Evolutionary conservation across 208 protist genomes (phyloP).

Genomic region (Acanthamoeba divionensis): DNA sequence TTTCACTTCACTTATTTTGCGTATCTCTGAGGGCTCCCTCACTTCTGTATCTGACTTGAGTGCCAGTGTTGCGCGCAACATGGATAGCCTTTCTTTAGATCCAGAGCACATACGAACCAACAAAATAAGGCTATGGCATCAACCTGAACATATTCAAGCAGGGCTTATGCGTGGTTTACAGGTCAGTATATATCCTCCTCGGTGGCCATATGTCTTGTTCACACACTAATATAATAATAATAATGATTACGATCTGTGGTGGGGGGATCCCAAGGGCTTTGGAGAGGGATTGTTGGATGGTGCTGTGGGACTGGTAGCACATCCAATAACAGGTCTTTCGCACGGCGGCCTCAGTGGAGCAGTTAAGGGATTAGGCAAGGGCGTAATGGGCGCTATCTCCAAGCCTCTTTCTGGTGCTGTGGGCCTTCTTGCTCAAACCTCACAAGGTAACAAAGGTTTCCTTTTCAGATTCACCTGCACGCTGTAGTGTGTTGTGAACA

Average conservation of each 20-base stretch:
- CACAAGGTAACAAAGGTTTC: no score
- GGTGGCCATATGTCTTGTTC: no score
- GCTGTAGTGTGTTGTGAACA: not conserved
- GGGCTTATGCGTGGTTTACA: conserved; percentile 12
- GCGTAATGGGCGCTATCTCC: conserved; percentile 35
- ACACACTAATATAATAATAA: no score
- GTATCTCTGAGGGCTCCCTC: not conserved
- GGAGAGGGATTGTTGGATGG: conserved; percentile 29
- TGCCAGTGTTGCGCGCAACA: not conserved
- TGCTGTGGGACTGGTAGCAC: conserved; percentile 10
- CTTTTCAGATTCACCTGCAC: not conserved
- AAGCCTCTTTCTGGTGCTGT: conserved; percentile 30
- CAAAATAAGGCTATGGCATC: not conserved
- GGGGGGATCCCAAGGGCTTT: no score
- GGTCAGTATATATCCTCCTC: no score
- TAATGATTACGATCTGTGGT: no score
- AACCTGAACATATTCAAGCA: not conserved
- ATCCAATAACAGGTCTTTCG: conserved; percentile 6
- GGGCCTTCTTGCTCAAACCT: conserved; percentile 12
- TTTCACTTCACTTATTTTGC: not conserved
- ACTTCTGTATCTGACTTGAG: conserved; percentile 12
- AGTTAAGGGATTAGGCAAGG: not conserved
- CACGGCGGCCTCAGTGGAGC: not conserved
- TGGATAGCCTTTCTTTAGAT: not conserved
- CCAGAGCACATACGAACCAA: conserved; percentile 13